Percentiles rank a stretch among this genome's conserved stretches.
phyloP scores from a whole-genome alignment of 495 filamentous ascomycete genomes.

The Pseudoneurospora amorphoporcata region DNA sequence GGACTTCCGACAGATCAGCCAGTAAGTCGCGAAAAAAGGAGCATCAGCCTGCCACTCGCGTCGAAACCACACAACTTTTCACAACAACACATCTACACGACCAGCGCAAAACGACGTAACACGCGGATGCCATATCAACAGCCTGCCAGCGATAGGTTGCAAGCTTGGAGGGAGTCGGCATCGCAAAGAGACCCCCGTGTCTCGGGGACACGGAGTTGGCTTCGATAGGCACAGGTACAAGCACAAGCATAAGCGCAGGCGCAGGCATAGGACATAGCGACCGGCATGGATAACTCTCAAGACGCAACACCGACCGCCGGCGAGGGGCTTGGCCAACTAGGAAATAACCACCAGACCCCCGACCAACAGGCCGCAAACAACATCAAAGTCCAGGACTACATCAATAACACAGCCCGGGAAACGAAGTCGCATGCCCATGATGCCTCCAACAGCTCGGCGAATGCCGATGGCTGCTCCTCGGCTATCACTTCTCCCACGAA shows the following conservation, averaged over 20 bases:
- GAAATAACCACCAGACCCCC: neutral
- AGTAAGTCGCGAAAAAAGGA: neutral
- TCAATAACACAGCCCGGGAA: neutral
- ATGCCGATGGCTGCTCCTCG: slow-evolving; percentile 2
- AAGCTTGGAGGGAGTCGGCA: neutral
- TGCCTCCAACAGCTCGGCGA: neutral
- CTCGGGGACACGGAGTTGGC: neutral
- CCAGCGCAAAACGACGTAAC: neutral
- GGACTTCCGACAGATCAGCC: neutral
- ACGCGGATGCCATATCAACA: neutral
- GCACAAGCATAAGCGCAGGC: neutral
- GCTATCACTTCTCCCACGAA: slow-evolving; percentile 5
- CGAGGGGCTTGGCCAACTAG: neutral
- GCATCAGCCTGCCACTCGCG: neutral
- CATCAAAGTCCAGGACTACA: neutral
- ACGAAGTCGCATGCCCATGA: neutral
- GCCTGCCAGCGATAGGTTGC: neutral
- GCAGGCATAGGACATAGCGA: neutral
- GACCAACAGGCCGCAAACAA: neutral
- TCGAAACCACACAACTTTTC: neutral
- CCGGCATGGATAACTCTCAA: neutral
- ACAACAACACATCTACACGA: neutral
- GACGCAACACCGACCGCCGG: neutral
- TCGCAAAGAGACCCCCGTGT: neutral
- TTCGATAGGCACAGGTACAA: neutral